Percentiles rank a stretch among this genome's conserved stretches.
phyloP scores from a whole-genome alignment of 129 eudicot species.

The Artemisia annua region DNA sequence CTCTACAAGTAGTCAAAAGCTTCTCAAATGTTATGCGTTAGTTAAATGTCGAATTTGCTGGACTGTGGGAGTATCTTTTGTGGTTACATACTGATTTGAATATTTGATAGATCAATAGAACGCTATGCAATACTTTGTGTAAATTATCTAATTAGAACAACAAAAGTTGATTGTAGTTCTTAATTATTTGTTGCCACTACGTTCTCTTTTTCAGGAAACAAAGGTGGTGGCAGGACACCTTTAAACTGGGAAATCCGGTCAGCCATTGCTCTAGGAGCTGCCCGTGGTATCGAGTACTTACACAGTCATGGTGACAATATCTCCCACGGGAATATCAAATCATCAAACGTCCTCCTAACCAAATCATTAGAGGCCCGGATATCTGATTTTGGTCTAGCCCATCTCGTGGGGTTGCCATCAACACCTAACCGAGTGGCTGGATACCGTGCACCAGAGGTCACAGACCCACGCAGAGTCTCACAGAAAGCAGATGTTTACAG shows the following conservation, averaged over 20 bases:
- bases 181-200: background rate
- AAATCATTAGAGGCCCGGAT: conserved; percentile 69
- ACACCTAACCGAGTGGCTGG: conserved; percentile 79
- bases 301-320: conserved; percentile 59
- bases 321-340: conserved; percentile 87
- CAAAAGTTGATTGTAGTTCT: conserved; percentile 5
- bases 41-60: background rate
- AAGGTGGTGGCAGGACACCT: conserved; percentile 75
- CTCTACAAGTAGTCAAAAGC: background rate
- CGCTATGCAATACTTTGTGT: no score
- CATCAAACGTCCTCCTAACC: conserved; percentile 84
- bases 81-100: background rate
- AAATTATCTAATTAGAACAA: background rate
- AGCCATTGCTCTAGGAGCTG: conserved; percentile 82
- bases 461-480: conserved; percentile 71
- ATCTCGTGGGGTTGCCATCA: conserved; percentile 65
- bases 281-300: conserved; percentile 77
- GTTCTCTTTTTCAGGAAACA: conserved; percentile 55
- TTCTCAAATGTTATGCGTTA: background rate
- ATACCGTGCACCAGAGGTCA: conserved; percentile 95
- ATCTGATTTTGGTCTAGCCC: conserved; percentile 84
- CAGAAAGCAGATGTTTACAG: conserved; percentile 43
- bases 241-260: conserved; percentile 45
- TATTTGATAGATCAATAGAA: no score
- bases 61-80: background rate